Percentiles rank a stretch among this genome's conserved stretches.
Conservation (phyloP, 306 rosid genomes). For the peach (Prunus persica) region Prunus_persica_NCBIv2 NC_034009.1:28604501-28605000, state of each 20-base stretch:
- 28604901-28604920: not conserved
- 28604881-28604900: too few relatives aligned
- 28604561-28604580: too few relatives aligned
- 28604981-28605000: constrained; percentile 39
- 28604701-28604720: not conserved
- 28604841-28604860: not conserved
- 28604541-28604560: too few relatives aligned
- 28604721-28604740: not conserved
- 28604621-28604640: too few relatives aligned
- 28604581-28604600: too few relatives aligned
- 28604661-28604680: too few relatives aligned
- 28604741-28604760: not conserved
- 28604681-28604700: not conserved
- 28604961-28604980: constrained; percentile 79
- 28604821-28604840: not conserved
- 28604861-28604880: too few relatives aligned
- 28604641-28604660: too few relatives aligned
- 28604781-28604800: not conserved
- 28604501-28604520: too few relatives aligned
- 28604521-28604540: too few relatives aligned
- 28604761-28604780: not conserved
- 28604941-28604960: constrained; percentile 87
- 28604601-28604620: too few relatives aligned
- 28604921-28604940: constrained; percentile 48
- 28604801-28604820: not conserved